Evolutionary conservation across 768 basidiomycete species (phyloP).

Genomic region (Chlorophyllum brunneum): DNA sequence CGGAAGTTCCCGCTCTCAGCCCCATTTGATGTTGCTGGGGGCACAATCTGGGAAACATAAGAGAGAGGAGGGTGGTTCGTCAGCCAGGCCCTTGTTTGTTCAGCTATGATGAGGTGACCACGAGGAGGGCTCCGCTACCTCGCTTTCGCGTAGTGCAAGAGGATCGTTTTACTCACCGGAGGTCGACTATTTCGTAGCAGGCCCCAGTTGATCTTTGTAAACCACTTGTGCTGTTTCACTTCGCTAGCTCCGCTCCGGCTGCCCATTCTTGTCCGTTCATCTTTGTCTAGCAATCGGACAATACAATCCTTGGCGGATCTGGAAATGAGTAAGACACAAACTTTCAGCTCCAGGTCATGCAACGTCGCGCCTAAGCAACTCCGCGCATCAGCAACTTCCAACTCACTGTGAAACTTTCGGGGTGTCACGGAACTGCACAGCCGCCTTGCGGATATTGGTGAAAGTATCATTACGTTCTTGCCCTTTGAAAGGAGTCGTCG

Average conservation of each 20-base stretch:
- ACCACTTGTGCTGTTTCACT: slow-evolving; percentile 99
- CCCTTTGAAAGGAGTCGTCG: slow-evolving; percentile 99
- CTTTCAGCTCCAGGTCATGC: not conserved
- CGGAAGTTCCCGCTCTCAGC: slow-evolving; percentile 89
- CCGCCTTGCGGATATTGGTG: slow-evolving; percentile 85
- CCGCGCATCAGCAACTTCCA: slow-evolving; percentile 22
- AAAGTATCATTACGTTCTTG: slow-evolving; percentile 93
- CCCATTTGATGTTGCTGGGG: slow-evolving; percentile 69
- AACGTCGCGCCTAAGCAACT: slow-evolving; percentile 11
- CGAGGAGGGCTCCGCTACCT: not conserved
- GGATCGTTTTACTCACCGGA: slow-evolving; percentile 59
- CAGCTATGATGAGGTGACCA: not conserved
- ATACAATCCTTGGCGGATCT: slow-evolving; percentile 90
- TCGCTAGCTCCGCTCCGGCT: slow-evolving; percentile 95
- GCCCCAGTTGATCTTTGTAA: slow-evolving; percentile 94
- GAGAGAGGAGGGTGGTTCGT: not conserved
- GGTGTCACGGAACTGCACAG: slow-evolving; percentile 82
- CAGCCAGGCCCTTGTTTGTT: not conserved
- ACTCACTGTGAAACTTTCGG: slow-evolving; percentile 59
- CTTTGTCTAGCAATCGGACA: slow-evolving; percentile 85
- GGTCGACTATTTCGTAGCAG: slow-evolving; percentile 88
- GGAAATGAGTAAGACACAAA: slow-evolving; percentile 14
- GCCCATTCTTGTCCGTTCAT: slow-evolving; percentile 83
- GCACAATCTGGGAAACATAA: slow-evolving; percentile 7
- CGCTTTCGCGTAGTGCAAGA: not conserved